Evolutionary conservation across 495 filamentous ascomycete genomes (phyloP).

Genomic region (Hypoxylon subgilvum): DNA sequence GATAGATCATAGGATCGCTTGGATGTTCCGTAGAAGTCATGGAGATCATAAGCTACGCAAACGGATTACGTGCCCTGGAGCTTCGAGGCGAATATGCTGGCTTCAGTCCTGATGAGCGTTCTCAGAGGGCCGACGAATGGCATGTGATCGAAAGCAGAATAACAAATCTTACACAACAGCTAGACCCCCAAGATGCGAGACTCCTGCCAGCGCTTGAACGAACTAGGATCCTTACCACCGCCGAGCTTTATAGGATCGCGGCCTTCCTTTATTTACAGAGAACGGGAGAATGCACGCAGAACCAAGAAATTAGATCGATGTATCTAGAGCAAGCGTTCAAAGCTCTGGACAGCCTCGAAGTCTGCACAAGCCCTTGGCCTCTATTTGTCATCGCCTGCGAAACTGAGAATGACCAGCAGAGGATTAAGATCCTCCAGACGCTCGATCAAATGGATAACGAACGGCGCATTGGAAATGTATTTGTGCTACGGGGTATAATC

Average conservation of each 20-base stretch:
- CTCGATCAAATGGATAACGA: slow-evolving; percentile 43
- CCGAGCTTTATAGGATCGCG: slow-evolving; percentile 45
- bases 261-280: slow-evolving; percentile 42
- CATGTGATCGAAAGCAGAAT: slow-evolving; percentile 33
- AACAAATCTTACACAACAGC: slow-evolving; percentile 30
- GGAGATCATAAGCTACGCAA: slow-evolving; percentile 42
- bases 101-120: slow-evolving; percentile 21
- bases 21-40: slow-evolving; percentile 46
- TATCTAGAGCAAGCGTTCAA: slow-evolving; percentile 40
- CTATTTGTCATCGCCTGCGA: slow-evolving; percentile 47
- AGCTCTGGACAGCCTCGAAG: slow-evolving; percentile 29
- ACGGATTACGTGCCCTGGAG: slow-evolving; percentile 40
- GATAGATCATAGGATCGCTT: slow-evolving; percentile 45
- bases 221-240: slow-evolving; percentile 38
- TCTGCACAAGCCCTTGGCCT: slow-evolving; percentile 48
- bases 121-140: slow-evolving; percentile 33
- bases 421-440: slow-evolving; percentile 41
- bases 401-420: slow-evolving; percentile 42
- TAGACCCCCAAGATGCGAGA: slow-evolving; percentile 28
- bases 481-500: slow-evolving; percentile 45
- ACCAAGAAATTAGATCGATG: slow-evolving; percentile 32
- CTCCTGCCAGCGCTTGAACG: slow-evolving; percentile 29
- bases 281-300: slow-evolving; percentile 31
- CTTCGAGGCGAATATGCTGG: slow-evolving; percentile 16
- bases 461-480: slow-evolving; percentile 46